Evolutionary conservation across 1,139 yeast species (phyloP).

Genomic region (Taphrina flavorubra): DNA sequence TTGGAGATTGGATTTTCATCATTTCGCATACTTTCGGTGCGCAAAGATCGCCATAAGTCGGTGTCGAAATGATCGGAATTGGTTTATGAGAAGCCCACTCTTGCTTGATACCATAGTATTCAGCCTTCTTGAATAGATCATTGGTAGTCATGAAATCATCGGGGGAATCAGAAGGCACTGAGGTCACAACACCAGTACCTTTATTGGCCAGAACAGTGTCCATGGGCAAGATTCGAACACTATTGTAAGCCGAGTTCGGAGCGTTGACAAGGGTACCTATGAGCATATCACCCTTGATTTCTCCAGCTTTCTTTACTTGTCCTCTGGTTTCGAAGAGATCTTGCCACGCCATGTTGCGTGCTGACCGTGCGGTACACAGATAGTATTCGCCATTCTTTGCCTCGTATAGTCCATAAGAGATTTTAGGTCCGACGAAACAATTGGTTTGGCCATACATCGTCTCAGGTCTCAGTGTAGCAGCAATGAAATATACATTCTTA

Average conservation of each 20-base stretch:
- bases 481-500: constrained; percentile 80
- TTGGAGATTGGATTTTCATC: constrained; percentile 91
- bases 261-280: constrained; percentile 88
- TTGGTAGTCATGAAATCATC: constrained; percentile 89
- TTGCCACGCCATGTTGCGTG: constrained; percentile 96
- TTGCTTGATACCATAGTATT: constrained; percentile 80
- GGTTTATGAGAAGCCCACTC: constrained; percentile 85
- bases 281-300: constrained; percentile 71
- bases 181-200: constrained; percentile 99
- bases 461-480: constrained; percentile 98
- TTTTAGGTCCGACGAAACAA: constrained; percentile 96
- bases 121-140: constrained; percentile 88
- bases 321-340: constrained; percentile 91
- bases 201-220: constrained; percentile 91
- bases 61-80: constrained; percentile 75
- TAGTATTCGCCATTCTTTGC: constrained; percentile 72
- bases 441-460: constrained; percentile 99
- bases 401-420: constrained; percentile 87
- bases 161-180: constrained; percentile 98
- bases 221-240: constrained; percentile 91
- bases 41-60: constrained; percentile 84
- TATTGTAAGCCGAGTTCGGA: constrained; percentile 74
- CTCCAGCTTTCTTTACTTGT: constrained; percentile 64
- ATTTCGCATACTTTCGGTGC: constrained; percentile 86
- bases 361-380: constrained; percentile 94